Evolutionary conservation across 345 rosid genomes (phyloP).

Genomic region (Gossypium raimondii): DNA sequence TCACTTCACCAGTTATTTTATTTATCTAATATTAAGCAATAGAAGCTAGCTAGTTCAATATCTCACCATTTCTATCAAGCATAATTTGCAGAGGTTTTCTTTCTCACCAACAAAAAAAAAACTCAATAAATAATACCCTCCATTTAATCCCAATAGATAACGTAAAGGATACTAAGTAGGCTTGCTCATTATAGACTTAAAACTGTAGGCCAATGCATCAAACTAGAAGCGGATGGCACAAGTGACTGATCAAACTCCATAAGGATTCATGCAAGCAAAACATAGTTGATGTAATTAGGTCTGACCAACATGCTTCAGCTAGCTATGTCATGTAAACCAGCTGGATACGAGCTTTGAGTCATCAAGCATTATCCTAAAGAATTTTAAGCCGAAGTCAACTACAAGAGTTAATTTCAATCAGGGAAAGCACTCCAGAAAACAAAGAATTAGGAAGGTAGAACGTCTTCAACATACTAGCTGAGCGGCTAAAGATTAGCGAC

Average conservation of each 20-base stretch:
- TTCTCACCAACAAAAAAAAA: neutral
- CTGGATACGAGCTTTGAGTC: too few relatives aligned
- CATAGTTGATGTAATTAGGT: neutral
- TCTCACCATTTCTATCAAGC: neutral
- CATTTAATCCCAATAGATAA: neutral
- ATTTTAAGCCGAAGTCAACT: neutral
- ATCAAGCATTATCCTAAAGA: neutral
- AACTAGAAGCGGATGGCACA: neutral
- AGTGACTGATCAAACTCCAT: neutral
- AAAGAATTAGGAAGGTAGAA: neutral
- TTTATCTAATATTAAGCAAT: neutral
- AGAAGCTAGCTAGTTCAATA: neutral
- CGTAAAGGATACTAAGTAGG: neutral
- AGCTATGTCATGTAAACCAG: neutral
- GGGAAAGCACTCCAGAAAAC: neutral
- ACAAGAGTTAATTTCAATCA: neutral
- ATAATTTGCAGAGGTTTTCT: neutral
- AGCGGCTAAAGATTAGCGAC: neutral
- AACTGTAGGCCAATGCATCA: neutral
- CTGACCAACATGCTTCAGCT: neutral
- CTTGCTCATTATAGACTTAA: neutral
- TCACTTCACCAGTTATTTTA: neutral
- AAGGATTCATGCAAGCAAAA: neutral
- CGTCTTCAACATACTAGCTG: neutral
- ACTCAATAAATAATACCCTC: neutral